phyloP scores from a whole-genome alignment of 1,139 yeast species.

The Hemisphaericaspora xylanilytica region DNA sequence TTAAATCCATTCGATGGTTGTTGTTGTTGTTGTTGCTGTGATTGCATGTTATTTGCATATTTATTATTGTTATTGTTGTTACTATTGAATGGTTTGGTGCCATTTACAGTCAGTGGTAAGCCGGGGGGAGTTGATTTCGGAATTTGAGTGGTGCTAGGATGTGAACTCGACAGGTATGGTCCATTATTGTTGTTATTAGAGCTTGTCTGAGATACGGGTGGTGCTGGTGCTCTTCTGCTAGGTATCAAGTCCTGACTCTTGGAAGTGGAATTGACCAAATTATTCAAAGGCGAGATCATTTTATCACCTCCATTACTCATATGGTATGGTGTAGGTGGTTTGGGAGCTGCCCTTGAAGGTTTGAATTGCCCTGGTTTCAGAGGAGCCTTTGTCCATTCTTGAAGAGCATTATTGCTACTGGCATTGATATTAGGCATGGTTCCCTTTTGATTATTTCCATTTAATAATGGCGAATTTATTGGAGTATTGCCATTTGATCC shows the following conservation, averaged over 20 bases:
- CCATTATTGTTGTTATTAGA: slow-evolving; percentile 1
- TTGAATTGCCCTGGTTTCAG: slow-evolving; percentile 22
- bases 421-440: slow-evolving; percentile 1
- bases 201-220: slow-evolving; percentile 29
- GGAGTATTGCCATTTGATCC: slow-evolving; percentile 36
- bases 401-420: slow-evolving; percentile 18
- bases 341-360: slow-evolving; percentile 45
- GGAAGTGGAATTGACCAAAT: slow-evolving; percentile 23
- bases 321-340: slow-evolving; percentile 45
- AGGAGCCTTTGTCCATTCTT: slow-evolving; percentile 46
- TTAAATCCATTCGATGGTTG: too few relatives aligned
- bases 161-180: background rate
- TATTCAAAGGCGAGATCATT: slow-evolving; percentile 36
- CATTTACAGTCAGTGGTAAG: slow-evolving; percentile 13
- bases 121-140: slow-evolving; percentile 37
- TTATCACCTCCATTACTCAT: slow-evolving; percentile 20
- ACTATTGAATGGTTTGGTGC: slow-evolving; percentile 5
- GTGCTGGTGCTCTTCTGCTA: slow-evolving; percentile 56
- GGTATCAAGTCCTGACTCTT: slow-evolving; percentile 37
- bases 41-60: slow-evolving; percentile 2
- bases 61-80: background rate
- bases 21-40: slow-evolving; percentile 9
- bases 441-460: slow-evolving; percentile 10
- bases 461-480: slow-evolving; percentile 20
- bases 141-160: slow-evolving; percentile 15